phyloP scores from a whole-genome alignment of 768 basidiomycete species.

The Termitomyces sp. region DNA sequence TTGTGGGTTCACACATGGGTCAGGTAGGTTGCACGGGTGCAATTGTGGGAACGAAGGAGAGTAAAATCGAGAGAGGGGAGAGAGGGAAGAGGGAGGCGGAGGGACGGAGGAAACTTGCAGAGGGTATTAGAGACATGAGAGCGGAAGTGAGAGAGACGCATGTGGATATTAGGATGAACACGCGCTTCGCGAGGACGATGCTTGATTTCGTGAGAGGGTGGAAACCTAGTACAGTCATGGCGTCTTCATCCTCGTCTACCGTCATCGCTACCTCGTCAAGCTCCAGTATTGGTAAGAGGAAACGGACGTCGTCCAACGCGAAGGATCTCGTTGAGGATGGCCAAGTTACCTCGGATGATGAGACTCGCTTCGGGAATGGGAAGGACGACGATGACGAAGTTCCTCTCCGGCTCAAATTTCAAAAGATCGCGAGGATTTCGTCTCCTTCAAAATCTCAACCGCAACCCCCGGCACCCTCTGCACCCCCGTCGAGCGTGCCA shows the following conservation, averaged over 20 bases:
- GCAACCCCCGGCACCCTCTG: neutral
- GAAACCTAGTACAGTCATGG: neutral
- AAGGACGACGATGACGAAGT: neutral
- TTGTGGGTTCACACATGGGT: constrained; percentile 51
- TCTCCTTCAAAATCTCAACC: neutral
- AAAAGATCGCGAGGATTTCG: neutral
- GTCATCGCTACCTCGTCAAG: neutral
- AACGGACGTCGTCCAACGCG: neutral
- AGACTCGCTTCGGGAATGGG: neutral
- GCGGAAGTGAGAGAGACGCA: constrained; percentile 49
- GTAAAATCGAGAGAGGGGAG: neutral
- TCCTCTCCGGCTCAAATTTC: neutral
- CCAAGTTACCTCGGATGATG: neutral
- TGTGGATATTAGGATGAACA: constrained; percentile 66
- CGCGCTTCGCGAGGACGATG: constrained; percentile 51
- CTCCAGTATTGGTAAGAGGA: neutral
- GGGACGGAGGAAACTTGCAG: constrained; percentile 7
- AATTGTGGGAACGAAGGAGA: neutral
- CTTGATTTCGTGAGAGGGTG: constrained; percentile 43
- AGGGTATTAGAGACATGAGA: constrained; percentile 39
- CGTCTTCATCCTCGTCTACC: neutral
- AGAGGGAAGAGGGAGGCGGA: constrained; percentile 1
- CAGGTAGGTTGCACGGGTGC: constrained; percentile 3
- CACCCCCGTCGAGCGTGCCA: neutral
- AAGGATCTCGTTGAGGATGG: neutral